Evolutionary conservation across 2,329 filamentous ascomycete genomes (phyloP).

Genomic region (Alternaria ventricosa): DNA sequence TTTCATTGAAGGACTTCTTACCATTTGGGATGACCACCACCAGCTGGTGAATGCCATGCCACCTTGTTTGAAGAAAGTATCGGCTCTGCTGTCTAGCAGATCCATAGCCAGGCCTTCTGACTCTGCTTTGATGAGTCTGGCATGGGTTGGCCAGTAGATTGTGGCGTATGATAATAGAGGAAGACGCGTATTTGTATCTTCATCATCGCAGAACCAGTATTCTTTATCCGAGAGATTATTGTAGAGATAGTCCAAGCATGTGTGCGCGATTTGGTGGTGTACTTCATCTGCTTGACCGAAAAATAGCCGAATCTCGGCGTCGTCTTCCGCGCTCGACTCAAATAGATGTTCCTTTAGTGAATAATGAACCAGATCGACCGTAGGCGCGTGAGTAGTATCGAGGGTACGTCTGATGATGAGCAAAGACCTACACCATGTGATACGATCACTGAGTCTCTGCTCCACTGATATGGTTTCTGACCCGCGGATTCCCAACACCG

Average conservation of each 20-base stretch:
- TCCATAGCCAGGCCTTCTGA: background rate
- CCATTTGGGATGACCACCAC: background rate
- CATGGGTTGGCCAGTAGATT: background rate
- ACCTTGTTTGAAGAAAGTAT: background rate
- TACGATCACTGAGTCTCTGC: background rate
- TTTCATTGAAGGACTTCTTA: fast-evolving
- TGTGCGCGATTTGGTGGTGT: background rate
- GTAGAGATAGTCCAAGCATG: background rate
- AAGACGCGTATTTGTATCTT: fast-evolving
- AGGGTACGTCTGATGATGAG: background rate
- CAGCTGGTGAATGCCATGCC: background rate
- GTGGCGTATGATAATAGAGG: background rate
- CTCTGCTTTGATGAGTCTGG: background rate
- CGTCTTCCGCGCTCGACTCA: background rate
- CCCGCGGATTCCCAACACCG: background rate
- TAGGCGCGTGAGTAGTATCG: background rate
- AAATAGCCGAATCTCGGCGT: background rate
- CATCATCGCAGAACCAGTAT: background rate
- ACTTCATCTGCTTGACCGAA: background rate
- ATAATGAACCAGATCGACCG: background rate
- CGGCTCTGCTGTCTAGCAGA: background rate
- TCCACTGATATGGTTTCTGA: background rate
- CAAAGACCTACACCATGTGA: background rate
- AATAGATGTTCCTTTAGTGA: background rate
- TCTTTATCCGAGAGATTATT: background rate